Base-by-base conservation (phyloP, 139 green algal species). In the Auxenochlorella protothecoides region DNA sequence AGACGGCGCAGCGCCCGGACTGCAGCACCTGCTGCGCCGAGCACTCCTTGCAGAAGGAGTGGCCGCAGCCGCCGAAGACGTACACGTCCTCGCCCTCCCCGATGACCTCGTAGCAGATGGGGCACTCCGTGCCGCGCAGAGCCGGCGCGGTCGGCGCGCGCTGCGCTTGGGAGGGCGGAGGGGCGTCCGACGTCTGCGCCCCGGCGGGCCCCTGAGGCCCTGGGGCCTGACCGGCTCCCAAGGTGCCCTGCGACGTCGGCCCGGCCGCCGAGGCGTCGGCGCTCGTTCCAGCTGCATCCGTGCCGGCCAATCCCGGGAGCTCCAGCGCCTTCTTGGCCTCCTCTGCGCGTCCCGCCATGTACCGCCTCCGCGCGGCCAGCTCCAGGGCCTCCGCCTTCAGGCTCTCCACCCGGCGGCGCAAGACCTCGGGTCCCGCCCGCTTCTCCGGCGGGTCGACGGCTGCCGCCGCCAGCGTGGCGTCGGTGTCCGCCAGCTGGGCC, bases 21-120 rank as follows among this genome's bases (percentile, higher is more conserved):
- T 69, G 12, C 66, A 79, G 66, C 68, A 71, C 63, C 44, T 77
- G 56, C 54, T 80, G 81, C 9, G 53, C 54, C 5, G 76, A 67
- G 66, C 85, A 89, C 27, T 65, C 69, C n/a, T 74, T 65, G 70
- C 83, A 89, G 65, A 85, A 87, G 72, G 74, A 76, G 67, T 89
- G 85, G 5, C 83, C 85, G 70, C 85, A 89, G 5, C 16, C 65
- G 55, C 63, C 53, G 52, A 73, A 82, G 7, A 82, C 70, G 61
- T 73, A 65, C 15, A 82, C 56, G 70, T 81, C 77, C 3, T 53
- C 61, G 5, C n/a, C 16, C n/a, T 59, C 68, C 6, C 59, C 11
- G 9, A 80, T 53, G 5, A 55, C 12, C 14, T 56, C 53, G 51
- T 81, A 55, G 63, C 77, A 82, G 5, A 82, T 62, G 8, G 77